phyloP scores from a whole-genome alignment of 371 early-diverging fungal genomes.

The Mortierella sp. region DNA sequence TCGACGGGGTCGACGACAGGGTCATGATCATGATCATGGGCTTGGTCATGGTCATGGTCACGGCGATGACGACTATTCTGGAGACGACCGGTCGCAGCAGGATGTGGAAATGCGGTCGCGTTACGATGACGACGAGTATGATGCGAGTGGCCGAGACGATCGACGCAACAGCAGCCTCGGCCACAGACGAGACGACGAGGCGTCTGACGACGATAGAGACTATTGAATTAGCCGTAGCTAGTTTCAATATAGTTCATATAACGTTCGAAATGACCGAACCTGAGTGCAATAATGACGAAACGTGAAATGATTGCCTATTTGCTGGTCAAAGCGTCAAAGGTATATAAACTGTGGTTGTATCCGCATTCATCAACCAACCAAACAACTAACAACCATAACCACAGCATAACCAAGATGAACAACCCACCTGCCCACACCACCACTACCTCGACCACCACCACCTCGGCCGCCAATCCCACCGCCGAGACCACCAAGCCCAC shows the following conservation, averaged over 20 bases:
- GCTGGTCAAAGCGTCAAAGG: neutral
- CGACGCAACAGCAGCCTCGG: neutral
- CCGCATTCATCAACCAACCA: neutral
- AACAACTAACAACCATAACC: too few species aligned
- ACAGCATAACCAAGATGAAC: constrained; percentile 13
- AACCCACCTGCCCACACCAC: constrained; percentile 15
- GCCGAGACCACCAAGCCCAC: constrained; percentile 54
- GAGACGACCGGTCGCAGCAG: neutral
- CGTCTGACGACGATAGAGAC: neutral
- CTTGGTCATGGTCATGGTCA: too few species aligned
- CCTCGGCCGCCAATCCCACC: constrained; percentile 42
- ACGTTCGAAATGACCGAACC: neutral
- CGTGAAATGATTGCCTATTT: too few species aligned
- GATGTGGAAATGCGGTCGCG: constrained; percentile 3
- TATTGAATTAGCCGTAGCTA: neutral
- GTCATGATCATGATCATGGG: neutral
- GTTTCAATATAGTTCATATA: neutral
- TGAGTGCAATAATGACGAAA: neutral
- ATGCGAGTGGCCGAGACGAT: neutral
- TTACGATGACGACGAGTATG: constrained; percentile 9
- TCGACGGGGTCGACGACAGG: neutral
- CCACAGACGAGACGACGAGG: neutral
- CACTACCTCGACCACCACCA: constrained; percentile 13
- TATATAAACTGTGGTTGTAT: neutral
- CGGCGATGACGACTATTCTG: neutral